phyloP scores from a whole-genome alignment of 73 alveolate genomes.

The Blepharisma stoltei region DNA sequence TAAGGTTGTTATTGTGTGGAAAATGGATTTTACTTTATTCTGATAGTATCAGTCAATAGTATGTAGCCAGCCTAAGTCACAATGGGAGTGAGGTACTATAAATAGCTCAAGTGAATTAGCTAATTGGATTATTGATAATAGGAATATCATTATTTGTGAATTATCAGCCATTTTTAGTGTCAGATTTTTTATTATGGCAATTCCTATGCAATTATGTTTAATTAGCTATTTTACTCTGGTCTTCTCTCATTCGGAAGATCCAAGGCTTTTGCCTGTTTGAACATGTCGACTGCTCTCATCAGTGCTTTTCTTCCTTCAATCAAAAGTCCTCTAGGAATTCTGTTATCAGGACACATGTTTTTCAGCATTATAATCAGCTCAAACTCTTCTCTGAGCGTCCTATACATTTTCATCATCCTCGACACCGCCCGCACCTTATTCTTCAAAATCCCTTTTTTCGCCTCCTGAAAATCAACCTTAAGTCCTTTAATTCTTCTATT shows the following conservation, averaged over 20 bases:
- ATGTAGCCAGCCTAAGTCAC: conserved; percentile 11
- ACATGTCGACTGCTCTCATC: conserved; percentile 33
- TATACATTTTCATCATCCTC: conserved; percentile 60
- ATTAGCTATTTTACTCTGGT: conserved; percentile 28
- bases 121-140: too few relatives aligned
- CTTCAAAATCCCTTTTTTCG: conserved; percentile 41
- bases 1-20: not conserved
- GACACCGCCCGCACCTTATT: conserved; percentile 63
- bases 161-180: too few relatives aligned
- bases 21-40: not conserved
- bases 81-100: conserved; percentile 11
- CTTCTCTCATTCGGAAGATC: conserved; percentile 40
- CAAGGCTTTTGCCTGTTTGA: conserved; percentile 36
- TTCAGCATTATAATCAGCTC: conserved; percentile 32
- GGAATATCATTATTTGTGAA: too few relatives aligned
- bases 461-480: conserved; percentile 40
- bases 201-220: too few relatives aligned
- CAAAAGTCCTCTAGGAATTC: not conserved
- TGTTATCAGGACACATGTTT: not conserved
- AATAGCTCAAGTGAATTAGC: not conserved
- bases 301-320: not conserved
- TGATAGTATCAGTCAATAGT: not conserved
- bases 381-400: conserved; percentile 31
- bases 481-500: not conserved
- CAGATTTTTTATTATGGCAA: too few relatives aligned